Evolutionary conservation across 805 yeast genomes (phyloP).

Genomic region (Saccharomycopsis sp.): DNA sequence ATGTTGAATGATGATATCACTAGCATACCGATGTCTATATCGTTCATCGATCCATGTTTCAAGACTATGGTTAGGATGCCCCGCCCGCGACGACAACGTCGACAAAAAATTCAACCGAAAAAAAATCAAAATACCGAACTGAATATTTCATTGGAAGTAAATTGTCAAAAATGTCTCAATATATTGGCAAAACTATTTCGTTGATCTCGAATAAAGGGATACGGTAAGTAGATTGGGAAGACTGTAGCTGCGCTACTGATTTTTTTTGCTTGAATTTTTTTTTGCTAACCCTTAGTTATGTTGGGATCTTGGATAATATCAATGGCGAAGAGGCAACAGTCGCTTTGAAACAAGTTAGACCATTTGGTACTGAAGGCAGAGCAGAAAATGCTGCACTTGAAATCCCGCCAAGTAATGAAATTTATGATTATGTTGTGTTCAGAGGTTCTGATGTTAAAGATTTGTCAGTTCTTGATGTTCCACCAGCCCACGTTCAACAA

Average conservation of each 20-base stretch:
- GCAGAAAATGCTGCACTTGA: constrained; percentile 61
- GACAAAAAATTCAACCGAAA: too few species aligned
- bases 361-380: constrained; percentile 91
- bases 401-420: constrained; percentile 59
- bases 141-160: too few species aligned
- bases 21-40: too few species aligned
- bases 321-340: constrained; percentile 90
- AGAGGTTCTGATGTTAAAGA: constrained; percentile 92
- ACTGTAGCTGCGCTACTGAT: background rate
- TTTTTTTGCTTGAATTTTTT: background rate
- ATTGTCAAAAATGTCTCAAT: constrained; percentile 69
- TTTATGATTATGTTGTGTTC: constrained; percentile 73
- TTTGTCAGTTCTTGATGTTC: constrained; percentile 71
- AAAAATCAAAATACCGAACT: too few species aligned
- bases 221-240: constrained; percentile 32
- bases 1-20: too few species aligned
- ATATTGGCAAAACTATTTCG: constrained; percentile 84
- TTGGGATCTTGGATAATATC: constrained; percentile 80
- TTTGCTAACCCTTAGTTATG: constrained; percentile 49
- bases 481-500: constrained; percentile 57
- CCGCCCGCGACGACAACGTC: too few species aligned
- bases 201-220: constrained; percentile 72
- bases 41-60: too few species aligned
- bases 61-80: too few species aligned
- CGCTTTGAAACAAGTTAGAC: constrained; percentile 68